A percentile compares a stretch with the other conserved stretches of the same genome.
Evolutionary conservation across 768 basidiomycete genomes (phyloP).

Genomic region (Cyclocybe aegerita): DNA sequence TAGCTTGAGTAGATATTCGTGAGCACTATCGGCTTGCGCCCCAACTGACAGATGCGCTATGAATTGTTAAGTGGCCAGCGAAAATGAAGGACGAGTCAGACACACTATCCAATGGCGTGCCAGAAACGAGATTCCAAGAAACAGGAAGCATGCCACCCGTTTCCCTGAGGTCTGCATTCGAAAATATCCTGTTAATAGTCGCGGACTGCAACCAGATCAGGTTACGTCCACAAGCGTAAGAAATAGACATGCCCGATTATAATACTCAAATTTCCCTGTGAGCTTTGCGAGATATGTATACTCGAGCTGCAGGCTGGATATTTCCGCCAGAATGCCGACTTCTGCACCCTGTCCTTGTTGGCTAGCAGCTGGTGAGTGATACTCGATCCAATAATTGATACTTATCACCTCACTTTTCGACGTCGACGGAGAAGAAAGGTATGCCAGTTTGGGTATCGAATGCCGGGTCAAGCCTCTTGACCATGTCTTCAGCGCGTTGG

Average conservation of each 20-base stretch:
- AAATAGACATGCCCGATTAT: conserved; percentile 73
- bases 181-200: conserved; percentile 46
- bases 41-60: conserved; percentile 58
- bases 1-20: conserved; percentile 78
- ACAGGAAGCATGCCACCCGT: conserved; percentile 68
- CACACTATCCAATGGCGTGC: conserved; percentile 47
- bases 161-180: conserved; percentile 39
- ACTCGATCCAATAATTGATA: conserved; percentile 55
- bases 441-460: conserved; percentile 83
- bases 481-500: conserved; percentile 76
- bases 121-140: conserved; percentile 51
- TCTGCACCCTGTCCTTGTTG: too few relatives aligned
- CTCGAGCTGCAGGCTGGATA: conserved; percentile 84
- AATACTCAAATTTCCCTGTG: conserved; percentile 42
- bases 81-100: conserved; percentile 6
- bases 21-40: conserved; percentile 68
- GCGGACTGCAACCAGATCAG: conserved; percentile 72
- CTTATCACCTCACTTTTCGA: conserved; percentile 56
- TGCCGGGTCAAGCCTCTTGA: conserved; percentile 73
- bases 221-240: conserved; percentile 57
- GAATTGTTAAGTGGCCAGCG: background rate
- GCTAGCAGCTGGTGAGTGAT: too few relatives aligned
- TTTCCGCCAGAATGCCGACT: conserved; percentile 52
- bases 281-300: conserved; percentile 55
- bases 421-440: conserved; percentile 76